Percentiles rank a stretch among this genome's conserved stretches.
Conservation (phyloP, 257 asterid genomes). For the Verbena officinalis region DNA sequence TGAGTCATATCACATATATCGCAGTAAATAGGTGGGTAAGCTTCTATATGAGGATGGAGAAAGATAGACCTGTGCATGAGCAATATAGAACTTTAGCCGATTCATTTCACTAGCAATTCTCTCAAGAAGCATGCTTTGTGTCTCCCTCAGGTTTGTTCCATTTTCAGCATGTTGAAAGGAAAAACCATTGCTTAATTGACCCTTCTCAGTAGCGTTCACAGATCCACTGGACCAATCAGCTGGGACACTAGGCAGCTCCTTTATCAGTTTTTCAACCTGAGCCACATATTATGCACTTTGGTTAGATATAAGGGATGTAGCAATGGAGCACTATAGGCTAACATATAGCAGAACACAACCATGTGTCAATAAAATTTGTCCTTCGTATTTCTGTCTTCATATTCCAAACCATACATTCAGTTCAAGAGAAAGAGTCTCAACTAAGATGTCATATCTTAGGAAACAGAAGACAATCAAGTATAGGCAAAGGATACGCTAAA, state of each 20-base stretch:
- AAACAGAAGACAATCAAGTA: slow-evolving; percentile 15
- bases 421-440: slow-evolving; percentile 14
- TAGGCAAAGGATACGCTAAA: background rate
- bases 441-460: background rate
- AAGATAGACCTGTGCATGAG: slow-evolving; percentile 81
- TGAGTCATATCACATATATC: background rate
- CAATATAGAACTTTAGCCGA: slow-evolving; percentile 80
- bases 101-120: slow-evolving; percentile 99
- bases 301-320: slow-evolving; percentile 19
- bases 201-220: slow-evolving; percentile 41
- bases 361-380: background rate
- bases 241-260: slow-evolving; percentile 83
- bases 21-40: slow-evolving; percentile 7
- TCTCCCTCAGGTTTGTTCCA: slow-evolving; percentile 79
- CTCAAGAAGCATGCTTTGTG: slow-evolving; percentile 96
- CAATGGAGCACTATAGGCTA: slow-evolving; percentile 7
- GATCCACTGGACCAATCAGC: slow-evolving; percentile 70
- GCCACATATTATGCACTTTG: slow-evolving; percentile 37
- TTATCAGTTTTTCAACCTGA: slow-evolving; percentile 88
- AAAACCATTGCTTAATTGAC: slow-evolving; percentile 57
- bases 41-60: slow-evolving; percentile 28
- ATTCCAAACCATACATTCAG: slow-evolving; percentile 1
- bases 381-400: slow-evolving; percentile 9
- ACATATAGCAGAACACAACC: slow-evolving; percentile 4
- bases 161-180: slow-evolving; percentile 65